Conservation (phyloP, 1,139 yeast genomes). For the Geotrichum candidum region DNA sequence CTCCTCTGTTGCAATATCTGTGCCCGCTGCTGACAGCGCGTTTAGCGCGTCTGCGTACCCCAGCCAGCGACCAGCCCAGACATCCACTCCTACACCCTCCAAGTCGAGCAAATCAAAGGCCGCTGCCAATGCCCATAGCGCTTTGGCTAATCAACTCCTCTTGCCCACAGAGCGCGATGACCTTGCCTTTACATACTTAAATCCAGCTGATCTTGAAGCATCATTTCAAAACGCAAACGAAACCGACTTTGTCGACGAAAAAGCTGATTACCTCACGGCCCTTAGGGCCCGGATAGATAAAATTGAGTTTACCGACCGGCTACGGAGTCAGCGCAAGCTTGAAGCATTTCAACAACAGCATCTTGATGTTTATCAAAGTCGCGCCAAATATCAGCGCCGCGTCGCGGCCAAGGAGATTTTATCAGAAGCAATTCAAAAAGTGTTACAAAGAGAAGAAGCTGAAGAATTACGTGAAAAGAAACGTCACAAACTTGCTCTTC, state of each 20-base stretch:
- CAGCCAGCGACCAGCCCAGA: not conserved
- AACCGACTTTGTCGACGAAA: not conserved
- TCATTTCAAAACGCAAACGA: slow-evolving; percentile 6
- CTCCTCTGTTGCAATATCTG: not conserved
- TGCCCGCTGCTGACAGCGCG: not conserved
- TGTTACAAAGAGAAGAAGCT: not conserved
- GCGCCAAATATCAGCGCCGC: not conserved
- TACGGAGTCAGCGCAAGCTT: not conserved
- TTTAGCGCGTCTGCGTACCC: not conserved
- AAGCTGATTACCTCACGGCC: not conserved
- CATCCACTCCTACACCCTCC: not conserved
- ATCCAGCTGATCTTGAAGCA: slow-evolving; percentile 4
- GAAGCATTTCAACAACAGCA: not conserved
- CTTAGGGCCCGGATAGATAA: not conserved
- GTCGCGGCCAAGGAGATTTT: not conserved
- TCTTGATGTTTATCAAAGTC: not conserved
- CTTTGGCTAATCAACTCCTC: not conserved
- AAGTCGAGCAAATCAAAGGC: not conserved
- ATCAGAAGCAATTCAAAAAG: not conserved
- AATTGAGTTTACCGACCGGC: not conserved
- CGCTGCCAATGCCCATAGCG: not conserved
- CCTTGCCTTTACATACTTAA: not conserved
- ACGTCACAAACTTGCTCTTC: not conserved
- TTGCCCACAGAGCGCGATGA: not conserved
- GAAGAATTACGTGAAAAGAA: slow-evolving; percentile 1